These are phyloP conservation scores for Obba rivulosa DNA, from an alignment of 768 basidiomycete genomes.

Conservation along the genomic window DNA sequence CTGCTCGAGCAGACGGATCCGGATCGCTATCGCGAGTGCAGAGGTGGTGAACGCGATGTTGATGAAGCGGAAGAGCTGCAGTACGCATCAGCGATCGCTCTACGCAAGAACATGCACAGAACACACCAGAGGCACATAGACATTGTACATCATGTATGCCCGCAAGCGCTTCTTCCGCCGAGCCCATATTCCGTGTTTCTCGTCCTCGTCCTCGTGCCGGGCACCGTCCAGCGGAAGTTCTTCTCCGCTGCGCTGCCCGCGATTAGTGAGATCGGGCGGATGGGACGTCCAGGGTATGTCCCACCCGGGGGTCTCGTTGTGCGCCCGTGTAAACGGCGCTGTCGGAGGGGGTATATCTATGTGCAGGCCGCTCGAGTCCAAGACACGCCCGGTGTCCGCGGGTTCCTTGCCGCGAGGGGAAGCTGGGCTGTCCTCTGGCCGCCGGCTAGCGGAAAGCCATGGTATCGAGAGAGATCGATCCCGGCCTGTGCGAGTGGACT, in stretches of 20 bases:
- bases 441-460: slow-evolving; percentile 42
- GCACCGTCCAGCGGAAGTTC: background rate
- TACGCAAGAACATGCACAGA: background rate
- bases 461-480: slow-evolving; percentile 39
- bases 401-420: slow-evolving; percentile 6
- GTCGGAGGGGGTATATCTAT: slow-evolving; percentile 29
- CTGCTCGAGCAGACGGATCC: slow-evolving; percentile 58
- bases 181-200: slow-evolving; percentile 22
- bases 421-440: slow-evolving; percentile 23
- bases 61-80: slow-evolving; percentile 75
- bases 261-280: slow-evolving; percentile 16
- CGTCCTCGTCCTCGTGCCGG: slow-evolving; percentile 11
- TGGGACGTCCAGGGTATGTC: slow-evolving; percentile 59
- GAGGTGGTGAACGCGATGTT: slow-evolving; percentile 80
- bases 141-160: slow-evolving; percentile 64
- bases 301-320: slow-evolving; percentile 58
- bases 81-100: too few relatives aligned
- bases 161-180: slow-evolving; percentile 46
- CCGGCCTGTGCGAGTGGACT: background rate
- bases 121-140: slow-evolving; percentile 71
- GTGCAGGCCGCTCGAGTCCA: slow-evolving; percentile 16
- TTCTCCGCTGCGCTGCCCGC: slow-evolving; percentile 8
- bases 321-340: slow-evolving; percentile 45
- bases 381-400: background rate
- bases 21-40: slow-evolving; percentile 75